Evolutionary conservation across 805 yeast species (phyloP).

Genomic region (Kuraishia floccosa): DNA sequence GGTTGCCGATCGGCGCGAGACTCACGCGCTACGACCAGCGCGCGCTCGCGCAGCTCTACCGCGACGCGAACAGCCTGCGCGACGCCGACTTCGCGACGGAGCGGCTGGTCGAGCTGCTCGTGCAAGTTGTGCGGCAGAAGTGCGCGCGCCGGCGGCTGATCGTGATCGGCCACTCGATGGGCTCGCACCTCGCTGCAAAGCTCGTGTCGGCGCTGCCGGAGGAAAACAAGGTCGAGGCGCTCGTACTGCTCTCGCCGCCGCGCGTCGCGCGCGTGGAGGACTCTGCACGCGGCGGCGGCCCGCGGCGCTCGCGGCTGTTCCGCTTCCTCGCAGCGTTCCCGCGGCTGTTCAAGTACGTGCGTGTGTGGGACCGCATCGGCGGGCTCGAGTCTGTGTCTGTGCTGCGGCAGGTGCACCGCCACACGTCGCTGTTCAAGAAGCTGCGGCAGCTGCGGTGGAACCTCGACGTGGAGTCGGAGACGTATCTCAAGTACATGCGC

Average conservation of each 20-base stretch:
- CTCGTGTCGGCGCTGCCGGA: conserved; percentile 24
- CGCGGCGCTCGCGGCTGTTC: conserved; percentile 10
- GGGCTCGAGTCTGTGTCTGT: conserved; percentile 56
- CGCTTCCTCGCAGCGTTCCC: conserved; percentile 25
- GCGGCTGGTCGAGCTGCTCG: conserved; percentile 26
- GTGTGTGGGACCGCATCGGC: conserved; percentile 49
- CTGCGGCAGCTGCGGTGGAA: conserved; percentile 62
- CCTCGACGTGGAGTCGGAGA: conserved; percentile 43
- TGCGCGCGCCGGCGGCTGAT: conserved; percentile 32
- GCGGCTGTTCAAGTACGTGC: conserved; percentile 37
- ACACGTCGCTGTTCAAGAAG: conserved; percentile 25
- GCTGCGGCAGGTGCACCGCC: conserved; percentile 33
- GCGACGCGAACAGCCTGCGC: conserved; percentile 17
- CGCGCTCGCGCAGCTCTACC: conserved; percentile 15
- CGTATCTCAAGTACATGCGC: conserved; percentile 40
- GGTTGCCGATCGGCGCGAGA: conserved; percentile 6
- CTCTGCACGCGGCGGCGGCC: conserved; percentile 1
- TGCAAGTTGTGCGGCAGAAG: conserved; percentile 22
- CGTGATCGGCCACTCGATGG: conserved; percentile 46
- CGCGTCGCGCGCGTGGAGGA: conserved; percentile 2
- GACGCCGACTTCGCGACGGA: conserved; percentile 31
- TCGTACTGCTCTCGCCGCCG: conserved; percentile 39
- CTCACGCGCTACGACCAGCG: conserved; percentile 11
- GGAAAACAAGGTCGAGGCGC: conserved; percentile 27
- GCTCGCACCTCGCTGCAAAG: conserved; percentile 34